phyloP scores from a whole-genome alignment of 306 rosid species.

The Rosa persica region DNA sequence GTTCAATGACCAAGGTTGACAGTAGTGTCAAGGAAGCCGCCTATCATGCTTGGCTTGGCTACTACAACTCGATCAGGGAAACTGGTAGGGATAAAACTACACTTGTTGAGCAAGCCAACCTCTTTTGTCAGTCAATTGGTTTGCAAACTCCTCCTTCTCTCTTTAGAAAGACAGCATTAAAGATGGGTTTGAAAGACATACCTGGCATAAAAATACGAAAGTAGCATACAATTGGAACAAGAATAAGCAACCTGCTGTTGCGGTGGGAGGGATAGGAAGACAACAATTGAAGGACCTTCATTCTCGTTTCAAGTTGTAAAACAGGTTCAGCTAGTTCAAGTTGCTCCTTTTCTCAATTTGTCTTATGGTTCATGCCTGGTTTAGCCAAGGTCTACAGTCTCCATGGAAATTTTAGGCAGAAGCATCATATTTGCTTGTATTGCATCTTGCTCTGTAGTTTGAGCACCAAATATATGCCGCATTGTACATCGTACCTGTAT shows the following conservation, averaged over 20 bases:
- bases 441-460: constrained; percentile 5
- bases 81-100: constrained; percentile 81
- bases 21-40: constrained; percentile 79
- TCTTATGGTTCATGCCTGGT: constrained; percentile 1
- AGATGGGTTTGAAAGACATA: constrained; percentile 91
- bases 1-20: constrained; percentile 71
- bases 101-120: constrained; percentile 63
- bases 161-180: constrained; percentile 73
- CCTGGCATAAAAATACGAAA: constrained; percentile 77
- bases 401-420: no score
- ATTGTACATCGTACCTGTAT: constrained; percentile 6
- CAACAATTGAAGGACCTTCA: neutral
- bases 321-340: constrained; percentile 19
- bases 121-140: constrained; percentile 76
- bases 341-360: constrained; percentile 3
- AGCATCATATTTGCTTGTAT: constrained; percentile 4
- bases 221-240: constrained; percentile 27
- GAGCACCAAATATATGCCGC: neutral
- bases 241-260: constrained; percentile 10
- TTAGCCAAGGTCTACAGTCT: neutral
- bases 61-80: constrained; percentile 85
- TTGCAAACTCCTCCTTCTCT: constrained; percentile 80
- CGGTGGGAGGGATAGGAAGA: neutral
- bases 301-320: neutral
- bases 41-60: constrained; percentile 93